Base-by-base conservation (phyloP, 345 rosid genomes). In the Eucalyptus grandis region DNA sequence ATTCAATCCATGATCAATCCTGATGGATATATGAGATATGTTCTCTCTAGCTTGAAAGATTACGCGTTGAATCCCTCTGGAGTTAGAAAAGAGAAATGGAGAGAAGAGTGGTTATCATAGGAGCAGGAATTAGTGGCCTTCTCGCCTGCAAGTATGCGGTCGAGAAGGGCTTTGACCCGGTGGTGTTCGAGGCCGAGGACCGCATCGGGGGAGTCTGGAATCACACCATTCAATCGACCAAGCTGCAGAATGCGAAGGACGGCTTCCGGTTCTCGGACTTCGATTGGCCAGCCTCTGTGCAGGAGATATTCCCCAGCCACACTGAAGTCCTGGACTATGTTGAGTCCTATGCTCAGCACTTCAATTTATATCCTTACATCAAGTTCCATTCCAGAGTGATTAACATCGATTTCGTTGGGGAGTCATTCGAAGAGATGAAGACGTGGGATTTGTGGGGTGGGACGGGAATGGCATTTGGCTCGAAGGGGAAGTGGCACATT, bases 71-170 rank as follows among this genome's bases (percentile, higher is more conserved):
- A 34, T n/a, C 19, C 49, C 47, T 34, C 47, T 24, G 27, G 88
- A 54, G 88, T 50, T 51, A 7, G 21, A 17, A 53, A 49, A 15
- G 34, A 13, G n/a, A 77, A 62, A 94, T 92, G 94, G 92, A 91
- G 87, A 92, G 81, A 17, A 77, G 90, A 60, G 88, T 93, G 3
- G 94, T 87, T 4, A 93, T 94, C 34, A 87, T 91, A 9, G 94
- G 94, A 89, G 94, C 93, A 11, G 93, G 94, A 26, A 44, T 88
- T 8, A 93, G 94, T 49, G 95, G 95, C 44, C 94, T 94, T n/a
- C 69, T 92, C 9, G 94, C 95, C 46, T 93, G 92, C 54, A 92
- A 92, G 89, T 86, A 91, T 87, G 19, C 26, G 12, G 77, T 93
- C 44, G 82, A 88, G 51, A 94, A 89, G 46, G 94, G 94, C n/a